Conservation (phyloP, 345 rosid species). For the Salix caprea region DNA sequence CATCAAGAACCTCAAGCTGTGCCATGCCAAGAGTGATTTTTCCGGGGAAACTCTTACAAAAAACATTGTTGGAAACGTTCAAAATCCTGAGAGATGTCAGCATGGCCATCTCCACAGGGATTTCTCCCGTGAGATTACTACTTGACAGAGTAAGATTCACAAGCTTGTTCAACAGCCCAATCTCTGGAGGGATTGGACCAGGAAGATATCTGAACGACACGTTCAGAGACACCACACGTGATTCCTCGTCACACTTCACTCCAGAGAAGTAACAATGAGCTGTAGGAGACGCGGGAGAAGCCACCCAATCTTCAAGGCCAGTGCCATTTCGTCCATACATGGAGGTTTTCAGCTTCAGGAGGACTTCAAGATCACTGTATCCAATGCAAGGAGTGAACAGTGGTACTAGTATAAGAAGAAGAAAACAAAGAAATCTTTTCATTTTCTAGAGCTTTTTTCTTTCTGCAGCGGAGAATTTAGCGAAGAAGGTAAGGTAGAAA, state of each 20-base stretch:
- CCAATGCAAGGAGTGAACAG: constrained; percentile 26
- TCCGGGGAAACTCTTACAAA: constrained; percentile 56
- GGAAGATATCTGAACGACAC: constrained; percentile 43
- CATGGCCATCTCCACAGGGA: constrained; percentile 53
- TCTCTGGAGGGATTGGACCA: constrained; percentile 63
- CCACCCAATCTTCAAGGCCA: constrained; percentile 67
- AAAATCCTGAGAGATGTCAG: constrained; percentile 55
- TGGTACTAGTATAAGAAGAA: constrained; percentile 18
- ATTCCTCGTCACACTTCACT: constrained; percentile 50
- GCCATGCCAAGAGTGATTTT: constrained; percentile 44
- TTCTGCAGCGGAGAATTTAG: neutral
- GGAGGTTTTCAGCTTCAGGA: constrained; percentile 60
- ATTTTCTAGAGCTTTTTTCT: constrained; percentile 2
- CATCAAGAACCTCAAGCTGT: constrained; percentile 55
- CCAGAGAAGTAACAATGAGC: constrained; percentile 85
- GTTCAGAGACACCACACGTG: constrained; percentile 58
- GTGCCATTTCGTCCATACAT: constrained; percentile 46
- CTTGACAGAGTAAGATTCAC: constrained; percentile 55
- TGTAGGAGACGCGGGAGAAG: constrained; percentile 23
- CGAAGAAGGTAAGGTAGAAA: neutral
- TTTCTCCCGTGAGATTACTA: constrained; percentile 46
- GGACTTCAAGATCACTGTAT: constrained; percentile 48
- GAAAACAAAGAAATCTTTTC: constrained; percentile 21
- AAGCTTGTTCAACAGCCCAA: constrained; percentile 54
- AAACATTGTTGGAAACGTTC: constrained; percentile 60